These are phyloP conservation scores for Fulvia fulva DNA, from an alignment of 2,329 filamentous ascomycete species.

Conservation along the genomic window DNA sequence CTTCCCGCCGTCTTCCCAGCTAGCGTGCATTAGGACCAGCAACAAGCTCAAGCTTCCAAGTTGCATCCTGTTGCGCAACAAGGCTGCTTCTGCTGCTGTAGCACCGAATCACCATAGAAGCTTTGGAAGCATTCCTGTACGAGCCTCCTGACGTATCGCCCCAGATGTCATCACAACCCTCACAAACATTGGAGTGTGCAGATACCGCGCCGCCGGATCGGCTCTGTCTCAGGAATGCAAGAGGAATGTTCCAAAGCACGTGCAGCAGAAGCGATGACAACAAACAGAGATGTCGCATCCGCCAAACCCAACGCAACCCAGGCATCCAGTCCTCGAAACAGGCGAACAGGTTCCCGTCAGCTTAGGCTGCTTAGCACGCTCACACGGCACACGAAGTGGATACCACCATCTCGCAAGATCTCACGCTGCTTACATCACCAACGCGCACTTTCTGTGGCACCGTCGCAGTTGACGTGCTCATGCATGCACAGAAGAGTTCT, in stretches of 20 bases:
- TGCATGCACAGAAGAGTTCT: not conserved
- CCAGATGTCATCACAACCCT: not conserved
- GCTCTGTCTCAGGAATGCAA: not conserved
- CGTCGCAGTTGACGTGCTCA: not conserved
- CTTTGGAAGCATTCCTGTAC: not conserved
- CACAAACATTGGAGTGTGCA: too few relatives aligned
- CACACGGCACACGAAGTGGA: not conserved
- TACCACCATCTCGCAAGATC: not conserved
- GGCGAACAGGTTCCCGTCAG: not conserved
- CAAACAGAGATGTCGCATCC: not conserved
- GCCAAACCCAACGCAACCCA: not conserved
- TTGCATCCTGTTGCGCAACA: not conserved
- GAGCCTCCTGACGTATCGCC: not conserved
- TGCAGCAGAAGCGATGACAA: not conserved
- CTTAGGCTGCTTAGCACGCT: not conserved
- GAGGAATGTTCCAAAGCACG: not conserved
- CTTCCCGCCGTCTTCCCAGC: not conserved
- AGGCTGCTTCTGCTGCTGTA: not conserved
- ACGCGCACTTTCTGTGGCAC: not conserved
- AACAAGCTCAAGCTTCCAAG: too few relatives aligned
- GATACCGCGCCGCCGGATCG: not conserved
- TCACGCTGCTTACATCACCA: not conserved
- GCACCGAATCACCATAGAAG: not conserved
- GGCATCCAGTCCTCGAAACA: not conserved
- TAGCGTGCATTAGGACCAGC: not conserved